These are phyloP conservation scores for Dendrobium nobile DNA, from an alignment of 106 monocot genomes.

Conservation along the genomic window DNA sequence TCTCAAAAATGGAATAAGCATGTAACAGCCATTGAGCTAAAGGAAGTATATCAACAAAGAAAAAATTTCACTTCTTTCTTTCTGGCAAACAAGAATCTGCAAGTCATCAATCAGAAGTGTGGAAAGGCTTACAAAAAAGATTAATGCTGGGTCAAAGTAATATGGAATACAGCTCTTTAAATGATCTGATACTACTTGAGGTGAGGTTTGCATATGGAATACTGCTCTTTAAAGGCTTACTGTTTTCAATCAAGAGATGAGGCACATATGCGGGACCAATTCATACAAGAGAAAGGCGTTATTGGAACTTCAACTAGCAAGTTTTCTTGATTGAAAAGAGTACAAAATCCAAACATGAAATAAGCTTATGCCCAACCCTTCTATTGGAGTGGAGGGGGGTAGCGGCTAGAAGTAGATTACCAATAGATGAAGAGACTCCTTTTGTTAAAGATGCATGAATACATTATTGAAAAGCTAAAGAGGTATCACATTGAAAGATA, in stretches of 20 bases:
- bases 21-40: not conserved
- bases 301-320: too few species aligned
- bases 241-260: too few species aligned
- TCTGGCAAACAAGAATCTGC: not conserved
- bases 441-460: not conserved
- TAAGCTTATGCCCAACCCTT: not conserved
- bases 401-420: not conserved
- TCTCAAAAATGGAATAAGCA: not conserved
- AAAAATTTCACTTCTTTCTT: not conserved
- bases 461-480: not conserved
- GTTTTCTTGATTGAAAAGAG: not conserved
- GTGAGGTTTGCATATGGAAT: not conserved
- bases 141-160: not conserved
- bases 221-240: too few species aligned
- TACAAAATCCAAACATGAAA: not conserved
- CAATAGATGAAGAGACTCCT: not conserved
- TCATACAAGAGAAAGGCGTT: too few species aligned
- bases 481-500: not conserved
- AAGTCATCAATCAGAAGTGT: slow-evolving; percentile 2
- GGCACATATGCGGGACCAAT: too few species aligned
- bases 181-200: not conserved
- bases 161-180: not conserved
- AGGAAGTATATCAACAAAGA: not conserved
- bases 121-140: not conserved
- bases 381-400: not conserved